phyloP scores from a whole-genome alignment of 371 early-diverging fungal species.

The Mortierella sp. region DNA sequence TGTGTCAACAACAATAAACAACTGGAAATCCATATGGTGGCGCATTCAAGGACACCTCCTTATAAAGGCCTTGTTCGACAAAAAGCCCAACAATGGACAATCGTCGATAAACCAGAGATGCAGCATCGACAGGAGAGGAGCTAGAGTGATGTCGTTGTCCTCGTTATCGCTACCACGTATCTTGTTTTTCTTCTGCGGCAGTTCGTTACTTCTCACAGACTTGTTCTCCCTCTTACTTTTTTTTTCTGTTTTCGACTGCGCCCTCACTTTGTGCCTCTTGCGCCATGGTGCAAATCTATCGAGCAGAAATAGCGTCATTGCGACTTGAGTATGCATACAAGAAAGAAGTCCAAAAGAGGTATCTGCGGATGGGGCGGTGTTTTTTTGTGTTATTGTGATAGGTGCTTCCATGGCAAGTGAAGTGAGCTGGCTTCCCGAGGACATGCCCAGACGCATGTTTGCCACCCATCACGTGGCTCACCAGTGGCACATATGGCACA shows the following conservation, averaged over 20 bases:
- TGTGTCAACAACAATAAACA: background rate
- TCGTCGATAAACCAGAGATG: background rate
- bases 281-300: background rate
- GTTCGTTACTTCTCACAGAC: background rate
- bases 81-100: no score
- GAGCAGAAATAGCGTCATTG: background rate
- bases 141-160: background rate
- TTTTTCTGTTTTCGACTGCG: slow-evolving; percentile 3
- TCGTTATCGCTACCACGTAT: background rate
- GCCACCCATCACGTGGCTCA: background rate
- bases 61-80: no score
- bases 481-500: background rate
- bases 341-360: background rate
- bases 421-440: background rate
- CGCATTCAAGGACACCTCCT: background rate
- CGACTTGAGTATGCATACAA: background rate
- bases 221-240: background rate
- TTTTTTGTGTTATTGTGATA: background rate
- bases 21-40: background rate
- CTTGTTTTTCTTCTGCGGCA: background rate
- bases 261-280: background rate
- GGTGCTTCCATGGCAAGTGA: background rate
- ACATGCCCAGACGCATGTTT: background rate
- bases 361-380: background rate
- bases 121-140: background rate